Evolutionary conservation across 306 rosid species (phyloP).

Genomic region (Vigna radiata): DNA sequence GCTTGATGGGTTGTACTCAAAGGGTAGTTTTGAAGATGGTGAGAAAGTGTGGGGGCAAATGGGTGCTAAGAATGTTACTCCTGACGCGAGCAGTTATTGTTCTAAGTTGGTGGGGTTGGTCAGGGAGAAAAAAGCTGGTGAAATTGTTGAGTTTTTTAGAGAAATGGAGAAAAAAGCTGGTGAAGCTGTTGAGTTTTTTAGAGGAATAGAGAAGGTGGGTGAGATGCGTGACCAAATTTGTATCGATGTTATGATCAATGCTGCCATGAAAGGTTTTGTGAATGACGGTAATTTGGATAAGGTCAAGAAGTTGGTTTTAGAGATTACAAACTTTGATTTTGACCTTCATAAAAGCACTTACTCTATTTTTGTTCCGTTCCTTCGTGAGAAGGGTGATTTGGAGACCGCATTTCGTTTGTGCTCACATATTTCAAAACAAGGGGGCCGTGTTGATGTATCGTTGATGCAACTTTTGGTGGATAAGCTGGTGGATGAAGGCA

Average conservation of each 20-base stretch:
- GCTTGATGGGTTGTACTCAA: constrained; percentile 55
- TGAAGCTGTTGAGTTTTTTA: no score
- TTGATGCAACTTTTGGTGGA: constrained; percentile 71
- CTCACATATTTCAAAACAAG: constrained; percentile 52
- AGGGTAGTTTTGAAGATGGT: constrained; percentile 60
- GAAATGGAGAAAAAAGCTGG: constrained; percentile 50
- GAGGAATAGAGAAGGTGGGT: neutral
- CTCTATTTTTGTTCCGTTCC: constrained; percentile 60
- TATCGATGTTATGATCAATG: constrained; percentile 45
- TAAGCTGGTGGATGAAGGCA: constrained; percentile 56
- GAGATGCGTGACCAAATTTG: constrained; percentile 62
- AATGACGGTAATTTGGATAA: constrained; percentile 62
- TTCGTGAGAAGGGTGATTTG: constrained; percentile 73
- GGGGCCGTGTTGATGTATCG: constrained; percentile 49
- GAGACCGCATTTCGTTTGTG: constrained; percentile 53
- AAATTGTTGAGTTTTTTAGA: constrained; percentile 55
- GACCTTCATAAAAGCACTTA: constrained; percentile 59
- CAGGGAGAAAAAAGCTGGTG: constrained; percentile 54
- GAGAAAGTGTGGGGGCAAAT: constrained; percentile 67
- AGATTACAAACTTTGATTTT: constrained; percentile 53
- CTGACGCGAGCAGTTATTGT: constrained; percentile 59
- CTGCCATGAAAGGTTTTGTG: constrained; percentile 64
- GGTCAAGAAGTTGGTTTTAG: constrained; percentile 51
- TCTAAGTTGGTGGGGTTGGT: constrained; percentile 72
- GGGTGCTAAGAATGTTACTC: constrained; percentile 58